Conservation (phyloP, 2,329 filamentous ascomycete species). For the Byssothecium circinans region DNA sequence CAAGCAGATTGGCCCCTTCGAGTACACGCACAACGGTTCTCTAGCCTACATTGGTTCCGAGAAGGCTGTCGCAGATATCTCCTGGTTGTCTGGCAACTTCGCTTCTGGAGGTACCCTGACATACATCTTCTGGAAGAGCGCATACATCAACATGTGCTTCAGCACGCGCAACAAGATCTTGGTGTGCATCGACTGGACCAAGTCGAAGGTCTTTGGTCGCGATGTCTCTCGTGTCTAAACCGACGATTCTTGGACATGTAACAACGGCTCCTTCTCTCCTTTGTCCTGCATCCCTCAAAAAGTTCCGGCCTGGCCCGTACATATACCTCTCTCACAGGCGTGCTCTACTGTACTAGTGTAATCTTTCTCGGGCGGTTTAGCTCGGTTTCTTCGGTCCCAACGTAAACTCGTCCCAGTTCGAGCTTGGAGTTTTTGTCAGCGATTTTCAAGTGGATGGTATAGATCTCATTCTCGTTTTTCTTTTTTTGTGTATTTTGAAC, state of each 20-base stretch:
- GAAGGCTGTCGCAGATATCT: slow-evolving; percentile 95
- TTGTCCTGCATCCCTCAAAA: neutral
- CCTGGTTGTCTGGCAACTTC: slow-evolving; percentile 96
- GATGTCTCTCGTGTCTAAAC: slow-evolving; percentile 76
- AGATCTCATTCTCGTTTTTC: too few species aligned
- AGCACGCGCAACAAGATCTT: slow-evolving; percentile 95
- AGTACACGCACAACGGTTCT: slow-evolving; percentile 97
- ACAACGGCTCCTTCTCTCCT: neutral
- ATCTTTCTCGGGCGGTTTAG: neutral
- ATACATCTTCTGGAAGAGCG: slow-evolving; percentile 97
- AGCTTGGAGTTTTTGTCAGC: neutral
- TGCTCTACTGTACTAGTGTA: slow-evolving; percentile 2
- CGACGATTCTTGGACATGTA: neutral
- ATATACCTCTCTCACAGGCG: neutral
- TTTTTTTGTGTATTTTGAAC: too few species aligned
- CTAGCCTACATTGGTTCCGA: slow-evolving; percentile 98
- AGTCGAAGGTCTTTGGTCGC: slow-evolving; percentile 94
- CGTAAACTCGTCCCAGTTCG: neutral
- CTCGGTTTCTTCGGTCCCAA: neutral
- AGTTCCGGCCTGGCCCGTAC: neutral
- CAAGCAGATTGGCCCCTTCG: slow-evolving; percentile 95
- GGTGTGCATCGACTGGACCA: slow-evolving; percentile 92
- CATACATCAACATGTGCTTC: slow-evolving; percentile 99
- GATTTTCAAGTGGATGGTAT: too few species aligned
- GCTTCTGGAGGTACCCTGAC: slow-evolving; percentile 91